Conservation (phyloP, 805 yeast genomes). For the Saccharomycopsis sp. region DNA sequence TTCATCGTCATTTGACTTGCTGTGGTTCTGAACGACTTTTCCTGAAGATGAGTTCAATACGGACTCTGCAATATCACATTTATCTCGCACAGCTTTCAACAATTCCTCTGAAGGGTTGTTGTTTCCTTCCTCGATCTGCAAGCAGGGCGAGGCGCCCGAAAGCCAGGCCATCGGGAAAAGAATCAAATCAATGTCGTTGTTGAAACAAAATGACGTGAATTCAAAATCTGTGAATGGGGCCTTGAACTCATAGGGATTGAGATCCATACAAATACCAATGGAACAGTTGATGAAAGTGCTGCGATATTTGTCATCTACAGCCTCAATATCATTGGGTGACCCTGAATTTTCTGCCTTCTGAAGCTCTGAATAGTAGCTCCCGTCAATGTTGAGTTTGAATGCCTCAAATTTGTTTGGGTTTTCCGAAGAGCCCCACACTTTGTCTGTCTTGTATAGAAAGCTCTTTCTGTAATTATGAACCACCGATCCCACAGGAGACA, state of each 20-base stretch:
- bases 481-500: constrained; percentile 50
- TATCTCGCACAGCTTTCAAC: neutral
- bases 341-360: constrained; percentile 7
- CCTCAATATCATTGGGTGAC: constrained; percentile 20
- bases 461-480: constrained; percentile 68
- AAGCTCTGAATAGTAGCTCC: neutral
- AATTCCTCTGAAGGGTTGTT: constrained; percentile 2
- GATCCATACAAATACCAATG: constrained; percentile 91
- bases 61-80: constrained; percentile 18
- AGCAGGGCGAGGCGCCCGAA: constrained; percentile 37
- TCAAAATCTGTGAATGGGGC: constrained; percentile 76
- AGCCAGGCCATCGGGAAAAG: constrained; percentile 89
- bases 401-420: constrained; percentile 54
- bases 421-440: constrained; percentile 70
- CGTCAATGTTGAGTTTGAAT: constrained; percentile 26
- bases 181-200: constrained; percentile 45
- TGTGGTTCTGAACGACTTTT: neutral
- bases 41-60: neutral
- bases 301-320: constrained; percentile 21
- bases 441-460: constrained; percentile 72
- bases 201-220: constrained; percentile 48
- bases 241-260: constrained; percentile 77
- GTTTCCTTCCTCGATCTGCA: neutral
- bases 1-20: neutral
- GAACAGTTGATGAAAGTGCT: constrained; percentile 36